Evolutionary conservation across 768 basidiomycete genomes (phyloP).

Genomic region (Serendipita vermifera): DNA sequence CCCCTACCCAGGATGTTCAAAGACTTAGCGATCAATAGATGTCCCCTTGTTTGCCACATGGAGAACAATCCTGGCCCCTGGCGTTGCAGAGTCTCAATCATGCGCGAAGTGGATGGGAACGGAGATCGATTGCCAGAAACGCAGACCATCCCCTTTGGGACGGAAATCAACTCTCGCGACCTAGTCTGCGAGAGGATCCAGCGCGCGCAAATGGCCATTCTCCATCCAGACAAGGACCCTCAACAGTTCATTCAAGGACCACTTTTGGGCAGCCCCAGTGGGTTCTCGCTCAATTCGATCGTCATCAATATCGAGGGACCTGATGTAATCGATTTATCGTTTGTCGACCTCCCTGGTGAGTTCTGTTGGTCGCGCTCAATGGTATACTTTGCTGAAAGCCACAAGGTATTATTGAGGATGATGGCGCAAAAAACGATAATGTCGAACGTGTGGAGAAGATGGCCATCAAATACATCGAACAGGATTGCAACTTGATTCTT

Average conservation of each 20-base stretch:
- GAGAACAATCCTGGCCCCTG: background rate
- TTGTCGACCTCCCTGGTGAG: slow-evolving; percentile 1
- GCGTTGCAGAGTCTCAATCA: background rate
- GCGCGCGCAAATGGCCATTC: background rate
- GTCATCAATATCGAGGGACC: background rate
- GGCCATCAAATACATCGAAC: background rate
- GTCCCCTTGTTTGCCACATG: slow-evolving; percentile 3
- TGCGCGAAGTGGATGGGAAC: background rate
- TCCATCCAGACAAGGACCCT: background rate
- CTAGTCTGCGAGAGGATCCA: background rate
- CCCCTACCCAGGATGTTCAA: too few species aligned
- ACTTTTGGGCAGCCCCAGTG: background rate
- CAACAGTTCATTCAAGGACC: background rate
- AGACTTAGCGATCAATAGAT: background rate
- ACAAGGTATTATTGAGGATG: background rate
- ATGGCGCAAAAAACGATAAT: background rate
- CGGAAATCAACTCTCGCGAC: background rate
- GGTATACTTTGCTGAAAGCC: background rate
- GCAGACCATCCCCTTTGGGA: background rate
- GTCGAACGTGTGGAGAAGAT: background rate
- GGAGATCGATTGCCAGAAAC: background rate
- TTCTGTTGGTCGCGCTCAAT: background rate
- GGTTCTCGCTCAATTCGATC: background rate
- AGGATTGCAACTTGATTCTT: background rate
- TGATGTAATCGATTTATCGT: slow-evolving; percentile 6